Conservation (phyloP, 805 yeast species). For the Wickerhamomyces mucosus region DNA sequence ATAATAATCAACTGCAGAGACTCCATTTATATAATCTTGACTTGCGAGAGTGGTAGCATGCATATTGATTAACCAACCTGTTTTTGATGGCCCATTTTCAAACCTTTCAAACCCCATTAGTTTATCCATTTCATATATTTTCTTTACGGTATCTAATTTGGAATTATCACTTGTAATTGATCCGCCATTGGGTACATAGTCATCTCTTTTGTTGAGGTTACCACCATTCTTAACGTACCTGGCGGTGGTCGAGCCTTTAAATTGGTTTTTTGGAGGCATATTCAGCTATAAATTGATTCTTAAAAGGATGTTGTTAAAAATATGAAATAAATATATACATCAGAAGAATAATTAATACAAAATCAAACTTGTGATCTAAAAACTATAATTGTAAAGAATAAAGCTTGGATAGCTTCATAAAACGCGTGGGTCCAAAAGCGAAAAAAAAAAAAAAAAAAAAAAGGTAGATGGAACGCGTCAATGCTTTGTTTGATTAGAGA, state of each 20-base stretch:
- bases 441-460: no score
- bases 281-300: slow-evolving; percentile 3
- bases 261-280: slow-evolving; percentile 12
- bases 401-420: no score
- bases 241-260: slow-evolving; percentile 43
- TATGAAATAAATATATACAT: no score
- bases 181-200: slow-evolving; percentile 21
- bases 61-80: slow-evolving; percentile 94
- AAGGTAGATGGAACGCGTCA: no score
- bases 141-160: slow-evolving; percentile 44
- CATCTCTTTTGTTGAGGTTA: slow-evolving; percentile 11
- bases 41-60: slow-evolving; percentile 71
- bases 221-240: slow-evolving; percentile 37
- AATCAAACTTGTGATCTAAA: no score
- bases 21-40: slow-evolving; percentile 52
- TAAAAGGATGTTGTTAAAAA: no score
- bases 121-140: no score
- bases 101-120: slow-evolving; percentile 89
- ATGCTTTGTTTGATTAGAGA: no score
- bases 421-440: no score
- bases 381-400: no score
- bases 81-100: slow-evolving; percentile 57
- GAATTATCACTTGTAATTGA: slow-evolving; percentile 20
- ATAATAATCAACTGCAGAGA: slow-evolving; percentile 88
- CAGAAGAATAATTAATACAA: no score